phyloP scores from a whole-genome alignment of 352 stramenopile genomes.

The Phytophthora nicotianae region DNA sequence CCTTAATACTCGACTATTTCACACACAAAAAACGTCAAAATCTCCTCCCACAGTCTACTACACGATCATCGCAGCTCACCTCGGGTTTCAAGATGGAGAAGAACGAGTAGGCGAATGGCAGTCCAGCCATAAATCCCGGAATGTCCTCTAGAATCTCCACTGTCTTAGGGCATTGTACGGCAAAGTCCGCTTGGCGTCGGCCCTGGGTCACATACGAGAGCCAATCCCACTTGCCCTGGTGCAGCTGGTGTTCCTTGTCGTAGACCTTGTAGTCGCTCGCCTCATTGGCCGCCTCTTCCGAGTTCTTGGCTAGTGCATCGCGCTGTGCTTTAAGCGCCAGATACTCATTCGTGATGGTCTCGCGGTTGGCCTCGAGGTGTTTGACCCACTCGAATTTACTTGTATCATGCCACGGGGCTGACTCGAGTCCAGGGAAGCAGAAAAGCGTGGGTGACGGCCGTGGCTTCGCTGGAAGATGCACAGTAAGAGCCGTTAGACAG shows the following conservation, averaged over 20 bases:
- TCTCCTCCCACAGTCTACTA: too few species aligned
- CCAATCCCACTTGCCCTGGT: slow-evolving; percentile 95
- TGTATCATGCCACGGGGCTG: slow-evolving; percentile 63
- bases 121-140: slow-evolving; percentile 83
- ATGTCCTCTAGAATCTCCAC: slow-evolving; percentile 77
- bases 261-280: slow-evolving; percentile 64
- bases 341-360: slow-evolving; percentile 68
- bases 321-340: slow-evolving; percentile 52
- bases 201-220: slow-evolving; percentile 83
- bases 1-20: slow-evolving; percentile 83
- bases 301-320: slow-evolving; percentile 10
- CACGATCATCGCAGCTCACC: slow-evolving; percentile 26
- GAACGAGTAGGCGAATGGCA: slow-evolving; percentile 96
- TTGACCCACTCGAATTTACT: slow-evolving; percentile 62
- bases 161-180: slow-evolving; percentile 65
- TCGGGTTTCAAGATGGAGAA: slow-evolving; percentile 94
- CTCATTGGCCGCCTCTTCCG: slow-evolving; percentile 15
- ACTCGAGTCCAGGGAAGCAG: slow-evolving; percentile 77
- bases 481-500: background rate
- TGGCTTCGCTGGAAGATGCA: slow-evolving; percentile 52
- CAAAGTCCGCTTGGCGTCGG: slow-evolving; percentile 67
- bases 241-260: slow-evolving; percentile 78
- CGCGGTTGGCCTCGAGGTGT: slow-evolving; percentile 60
- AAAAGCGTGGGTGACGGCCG: slow-evolving; percentile 81
- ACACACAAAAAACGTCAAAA: background rate